phyloP scores from a whole-genome alignment of 2,329 filamentous ascomycete species.

The Neopestalotiopsis sp. region DNA sequence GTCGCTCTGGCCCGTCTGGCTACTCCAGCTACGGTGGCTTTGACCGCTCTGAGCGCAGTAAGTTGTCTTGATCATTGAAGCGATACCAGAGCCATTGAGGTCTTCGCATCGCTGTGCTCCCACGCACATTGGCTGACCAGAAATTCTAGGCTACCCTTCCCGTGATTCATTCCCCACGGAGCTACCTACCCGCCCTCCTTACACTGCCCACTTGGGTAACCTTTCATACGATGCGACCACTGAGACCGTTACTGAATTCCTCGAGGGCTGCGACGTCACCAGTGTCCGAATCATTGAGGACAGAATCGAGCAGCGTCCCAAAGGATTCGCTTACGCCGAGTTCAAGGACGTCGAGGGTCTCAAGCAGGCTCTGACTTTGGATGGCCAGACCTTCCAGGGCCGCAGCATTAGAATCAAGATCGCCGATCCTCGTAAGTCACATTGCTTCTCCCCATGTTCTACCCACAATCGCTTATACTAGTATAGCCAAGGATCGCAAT shows the following conservation, averaged over 20 bases:
- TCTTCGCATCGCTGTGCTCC: neutral
- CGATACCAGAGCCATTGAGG: neutral
- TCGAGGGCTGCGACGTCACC: constrained; percentile 81
- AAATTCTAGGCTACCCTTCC: constrained; percentile 53
- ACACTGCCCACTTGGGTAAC: constrained; percentile 94
- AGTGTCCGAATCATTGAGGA: constrained; percentile 97
- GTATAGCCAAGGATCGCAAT: constrained; percentile 77
- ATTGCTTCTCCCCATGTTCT: constrained; percentile 15
- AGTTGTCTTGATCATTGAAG: constrained; percentile 6
- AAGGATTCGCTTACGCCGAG: constrained; percentile 98
- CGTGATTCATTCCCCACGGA: constrained; percentile 76
- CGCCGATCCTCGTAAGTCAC: constrained; percentile 91
- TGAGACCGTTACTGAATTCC: constrained; percentile 84
- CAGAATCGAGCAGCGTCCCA: constrained; percentile 89
- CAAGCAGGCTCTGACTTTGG: constrained; percentile 86
- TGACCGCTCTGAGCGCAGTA: constrained; percentile 47
- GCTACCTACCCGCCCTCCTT: constrained; percentile 90
- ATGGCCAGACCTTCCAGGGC: constrained; percentile 83
- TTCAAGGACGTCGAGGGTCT: constrained; percentile 87
- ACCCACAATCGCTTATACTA: constrained; percentile 39
- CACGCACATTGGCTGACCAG: constrained; percentile 19
- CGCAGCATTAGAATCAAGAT: constrained; percentile 92
- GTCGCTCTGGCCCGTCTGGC: constrained; percentile 28
- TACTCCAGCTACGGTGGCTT: constrained; percentile 32
- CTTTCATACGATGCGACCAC: constrained; percentile 92